A percentile compares a stretch with the other conserved stretches of the same genome.
Evolutionary conservation across 2,329 filamentous ascomycete genomes (phyloP).

Genomic region (Sarocladium strictum): DNA sequence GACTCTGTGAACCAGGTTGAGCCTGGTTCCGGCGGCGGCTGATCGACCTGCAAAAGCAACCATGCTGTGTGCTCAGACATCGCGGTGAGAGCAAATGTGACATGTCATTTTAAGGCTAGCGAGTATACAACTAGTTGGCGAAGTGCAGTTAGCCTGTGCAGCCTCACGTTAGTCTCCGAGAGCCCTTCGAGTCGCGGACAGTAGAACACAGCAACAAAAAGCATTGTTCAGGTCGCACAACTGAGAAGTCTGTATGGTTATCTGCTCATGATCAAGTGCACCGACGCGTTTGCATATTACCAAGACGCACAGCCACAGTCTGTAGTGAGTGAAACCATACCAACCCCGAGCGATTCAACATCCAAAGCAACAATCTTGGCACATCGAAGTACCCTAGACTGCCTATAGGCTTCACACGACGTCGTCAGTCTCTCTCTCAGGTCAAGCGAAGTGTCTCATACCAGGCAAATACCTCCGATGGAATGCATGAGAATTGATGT

Average conservation of each 20-base stretch:
- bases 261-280: no score
- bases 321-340: no score
- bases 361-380: background rate
- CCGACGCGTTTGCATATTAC: no score
- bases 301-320: no score
- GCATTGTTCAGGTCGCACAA: no score
- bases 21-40: background rate
- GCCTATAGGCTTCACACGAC: no score
- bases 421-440: no score
- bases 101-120: background rate
- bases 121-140: background rate
- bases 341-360: no score
- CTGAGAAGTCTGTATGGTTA: no score
- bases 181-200: no score
- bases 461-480: background rate
- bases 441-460: background rate
- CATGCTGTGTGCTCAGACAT: background rate
- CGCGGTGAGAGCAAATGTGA: background rate
- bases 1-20: background rate
- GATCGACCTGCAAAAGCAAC: conserved; percentile 1
- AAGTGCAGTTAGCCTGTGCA: background rate
- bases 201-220: no score
- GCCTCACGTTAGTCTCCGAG: background rate
- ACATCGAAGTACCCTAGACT: background rate
- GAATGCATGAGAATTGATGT: background rate